Conservation (phyloP, 352 stramenopile genomes). For the Halophytophthora batemanensis region DNA sequence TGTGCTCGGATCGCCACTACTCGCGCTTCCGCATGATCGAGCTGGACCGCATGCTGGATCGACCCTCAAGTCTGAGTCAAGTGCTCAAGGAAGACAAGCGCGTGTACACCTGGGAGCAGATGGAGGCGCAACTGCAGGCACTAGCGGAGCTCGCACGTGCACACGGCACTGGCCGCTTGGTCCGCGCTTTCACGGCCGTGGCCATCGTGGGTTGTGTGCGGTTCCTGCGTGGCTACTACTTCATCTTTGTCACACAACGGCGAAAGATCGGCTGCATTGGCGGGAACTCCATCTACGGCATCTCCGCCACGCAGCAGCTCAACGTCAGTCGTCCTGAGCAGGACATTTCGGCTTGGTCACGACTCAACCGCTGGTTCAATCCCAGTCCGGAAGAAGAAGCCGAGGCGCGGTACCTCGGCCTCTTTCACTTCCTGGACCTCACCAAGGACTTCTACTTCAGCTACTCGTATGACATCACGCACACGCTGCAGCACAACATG, state of each 20-base stretch:
- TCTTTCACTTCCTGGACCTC: conserved; percentile 99
- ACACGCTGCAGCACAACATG: conserved; percentile 98
- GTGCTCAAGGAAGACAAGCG: conserved; percentile 66
- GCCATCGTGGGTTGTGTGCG: conserved; percentile 97
- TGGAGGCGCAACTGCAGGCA: conserved; percentile 71
- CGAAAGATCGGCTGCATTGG: conserved; percentile 96
- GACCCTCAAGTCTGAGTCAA: conserved; percentile 43
- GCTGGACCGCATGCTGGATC: conserved; percentile 66
- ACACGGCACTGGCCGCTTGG: conserved; percentile 36
- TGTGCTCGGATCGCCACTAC: conserved; percentile 86
- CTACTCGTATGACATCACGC: conserved; percentile 98
- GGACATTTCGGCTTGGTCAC: conserved; percentile 56
- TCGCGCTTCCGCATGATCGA: conserved; percentile 73
- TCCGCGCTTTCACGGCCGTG: conserved; percentile 88
- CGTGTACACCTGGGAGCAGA: conserved; percentile 76
- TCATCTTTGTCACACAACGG: conserved; percentile 97
- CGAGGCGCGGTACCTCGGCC: conserved; percentile 89
- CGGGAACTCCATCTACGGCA: conserved; percentile 97
- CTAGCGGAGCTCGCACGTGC: conserved; percentile 49
- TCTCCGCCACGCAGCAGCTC: conserved; percentile 92
- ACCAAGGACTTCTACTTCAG: conserved; percentile 99
- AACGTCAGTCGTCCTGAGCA: conserved; percentile 64
- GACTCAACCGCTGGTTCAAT: conserved; percentile 84
- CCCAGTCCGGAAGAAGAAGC: conserved; percentile 79
- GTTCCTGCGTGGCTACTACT: conserved; percentile 98